These are phyloP conservation scores for Cutaneotrichosporon sp. DNA, from an alignment of 1,284 basidiomycete genomes.

Conservation along the genomic window DNA sequence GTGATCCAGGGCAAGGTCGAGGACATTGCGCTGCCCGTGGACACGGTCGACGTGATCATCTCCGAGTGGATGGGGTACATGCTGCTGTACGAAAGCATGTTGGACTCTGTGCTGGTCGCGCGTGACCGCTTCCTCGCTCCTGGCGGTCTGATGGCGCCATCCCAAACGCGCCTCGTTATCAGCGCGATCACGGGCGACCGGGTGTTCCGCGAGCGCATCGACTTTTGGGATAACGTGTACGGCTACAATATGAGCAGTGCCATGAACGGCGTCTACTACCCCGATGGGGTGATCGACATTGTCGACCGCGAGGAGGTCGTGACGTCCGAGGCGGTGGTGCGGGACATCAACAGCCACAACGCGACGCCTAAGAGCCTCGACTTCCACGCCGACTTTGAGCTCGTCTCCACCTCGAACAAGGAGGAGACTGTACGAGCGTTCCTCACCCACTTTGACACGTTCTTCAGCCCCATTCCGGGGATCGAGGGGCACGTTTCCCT, in stretches of 20 bases:
- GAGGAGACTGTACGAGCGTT: slow-evolving; percentile 73
- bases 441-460: slow-evolving; percentile 91
- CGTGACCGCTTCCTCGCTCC: slow-evolving; percentile 57
- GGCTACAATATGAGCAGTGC: slow-evolving; percentile 75
- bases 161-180: slow-evolving; percentile 82
- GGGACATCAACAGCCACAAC: slow-evolving; percentile 70
- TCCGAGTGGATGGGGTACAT: slow-evolving; percentile 98
- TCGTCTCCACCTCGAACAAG: slow-evolving; percentile 62
- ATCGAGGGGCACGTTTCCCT: slow-evolving; percentile 56
- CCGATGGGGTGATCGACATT: slow-evolving; percentile 79
- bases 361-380: slow-evolving; percentile 70
- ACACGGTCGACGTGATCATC: slow-evolving; percentile 85
- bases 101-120: slow-evolving; percentile 77
- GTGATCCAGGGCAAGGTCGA: slow-evolving; percentile 88
- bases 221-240: slow-evolving; percentile 89
- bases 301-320: slow-evolving; percentile 69
- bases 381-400: slow-evolving; percentile 71
- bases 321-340: slow-evolving; percentile 61
- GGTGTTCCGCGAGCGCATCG: slow-evolving; percentile 73
- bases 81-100: slow-evolving; percentile 92
- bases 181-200: slow-evolving; percentile 73
- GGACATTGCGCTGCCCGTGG: slow-evolving; percentile 67
- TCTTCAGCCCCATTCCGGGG: slow-evolving; percentile 68
- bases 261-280: slow-evolving; percentile 66
- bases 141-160: slow-evolving; percentile 83